Evolutionary conservation across 2,329 filamentous ascomycete genomes (phyloP).

Genomic region (Cordyceps cateniannulata): DNA sequence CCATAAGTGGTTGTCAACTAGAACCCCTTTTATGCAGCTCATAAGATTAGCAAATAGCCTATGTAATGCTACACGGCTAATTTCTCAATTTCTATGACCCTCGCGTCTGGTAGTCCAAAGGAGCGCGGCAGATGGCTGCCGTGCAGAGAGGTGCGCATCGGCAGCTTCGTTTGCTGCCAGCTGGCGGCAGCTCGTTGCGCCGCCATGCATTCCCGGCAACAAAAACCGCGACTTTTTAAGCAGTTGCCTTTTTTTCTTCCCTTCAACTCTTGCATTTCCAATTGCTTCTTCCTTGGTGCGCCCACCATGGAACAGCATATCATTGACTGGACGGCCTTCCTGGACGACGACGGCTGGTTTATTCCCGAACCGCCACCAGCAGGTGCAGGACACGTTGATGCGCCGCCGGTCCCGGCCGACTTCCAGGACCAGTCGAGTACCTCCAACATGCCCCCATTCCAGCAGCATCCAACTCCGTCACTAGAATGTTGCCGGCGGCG

Average conservation of each 20-base stretch:
- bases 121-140: neutral
- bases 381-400: neutral
- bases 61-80: neutral
- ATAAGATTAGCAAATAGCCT: neutral
- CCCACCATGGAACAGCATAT: neutral
- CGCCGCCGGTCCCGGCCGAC: neutral
- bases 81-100: neutral
- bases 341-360: neutral
- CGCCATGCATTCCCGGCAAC: neutral
- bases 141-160: neutral
- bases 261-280: neutral
- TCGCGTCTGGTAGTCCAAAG: neutral
- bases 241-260: neutral
- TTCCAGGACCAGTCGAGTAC: neutral
- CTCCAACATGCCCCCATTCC: neutral
- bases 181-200: neutral
- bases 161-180: slow-evolving; percentile 10
- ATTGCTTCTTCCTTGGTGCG: neutral
- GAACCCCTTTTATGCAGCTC: too few species aligned
- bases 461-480: neutral
- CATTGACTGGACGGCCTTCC: neutral
- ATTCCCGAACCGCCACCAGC: neutral
- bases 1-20: too few species aligned
- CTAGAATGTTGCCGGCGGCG: neutral
- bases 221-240: neutral